Evolutionary conservation across 2,329 filamentous ascomycete species (phyloP), one percentile per base, ranked within the genome.

Genomic region (Fusarium multiceps): DNA sequence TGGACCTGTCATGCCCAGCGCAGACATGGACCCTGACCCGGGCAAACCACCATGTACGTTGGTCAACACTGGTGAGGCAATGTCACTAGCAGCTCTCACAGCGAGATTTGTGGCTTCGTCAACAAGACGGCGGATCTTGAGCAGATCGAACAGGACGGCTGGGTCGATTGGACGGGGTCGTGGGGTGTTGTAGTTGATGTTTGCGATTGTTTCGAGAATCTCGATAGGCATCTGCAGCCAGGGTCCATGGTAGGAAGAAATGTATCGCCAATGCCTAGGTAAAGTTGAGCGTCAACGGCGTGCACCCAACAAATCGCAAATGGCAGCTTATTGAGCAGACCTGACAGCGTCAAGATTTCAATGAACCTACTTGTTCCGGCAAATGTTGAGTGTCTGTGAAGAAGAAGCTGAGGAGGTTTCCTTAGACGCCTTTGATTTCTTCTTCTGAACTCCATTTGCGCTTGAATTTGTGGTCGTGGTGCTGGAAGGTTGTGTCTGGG

Each of bases 171-270:
- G 90, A 61, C 88, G 90, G 12, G 93, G 93, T 28, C 90, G 88
- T 18, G 91, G 90, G 71, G 91, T 89, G 69, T 91, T 90, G 82
- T 91, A 94, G 81, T 95, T 96, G 78, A 89, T 89, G 81, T 93
- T 89, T 57, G 92, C 92, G 53, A 96, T 87, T 51, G 87, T 89
- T 78, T 94, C 91, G 80, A 97, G 89, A 59, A 94, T 88, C 79
- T 95, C 92, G 68, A 89, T 87, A 21, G 92, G 91, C 59, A 95
- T 84, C 79, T 93, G 90, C 16, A 94, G 87, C 93, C 93, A 96
- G 72, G 92, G 90, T 25, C 93, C 93, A 76, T 94, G 90, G 76
- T 93, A 96, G 28, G 90, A 92, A 23, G 92, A 94, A 63, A 96
- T 94, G 78, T 93, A 93, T 69, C 90, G 88, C 93, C 92, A 95